Conservation (phyloP, 106 monocot genomes). For the Cymbidium sinense region DNA sequence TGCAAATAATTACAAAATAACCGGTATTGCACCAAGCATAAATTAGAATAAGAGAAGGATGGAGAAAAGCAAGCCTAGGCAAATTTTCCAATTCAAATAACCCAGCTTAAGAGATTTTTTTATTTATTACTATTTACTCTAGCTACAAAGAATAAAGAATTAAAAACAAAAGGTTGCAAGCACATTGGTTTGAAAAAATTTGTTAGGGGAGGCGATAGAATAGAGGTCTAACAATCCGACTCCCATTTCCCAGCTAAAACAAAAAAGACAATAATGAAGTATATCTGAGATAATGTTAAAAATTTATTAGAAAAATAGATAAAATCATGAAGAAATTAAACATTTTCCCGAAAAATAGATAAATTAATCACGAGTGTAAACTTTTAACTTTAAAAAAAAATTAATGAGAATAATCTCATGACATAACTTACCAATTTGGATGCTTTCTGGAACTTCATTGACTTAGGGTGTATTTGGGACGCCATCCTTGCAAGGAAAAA, state of each 20-base stretch:
- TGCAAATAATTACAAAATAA: neutral
- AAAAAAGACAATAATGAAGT: neutral
- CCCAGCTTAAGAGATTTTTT: neutral
- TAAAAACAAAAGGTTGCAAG: neutral
- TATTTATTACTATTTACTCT: neutral
- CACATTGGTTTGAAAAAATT: neutral
- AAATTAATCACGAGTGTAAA: neutral
- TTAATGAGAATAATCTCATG: neutral
- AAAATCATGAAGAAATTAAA: too few relatives aligned
- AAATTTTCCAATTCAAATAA: neutral
- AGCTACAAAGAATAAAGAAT: neutral
- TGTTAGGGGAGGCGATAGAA: neutral
- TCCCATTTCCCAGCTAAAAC: neutral
- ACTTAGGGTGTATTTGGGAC: neutral
- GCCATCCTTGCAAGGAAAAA: neutral
- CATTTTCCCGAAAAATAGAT: too few relatives aligned
- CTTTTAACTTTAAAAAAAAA: neutral
- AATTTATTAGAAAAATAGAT: neutral
- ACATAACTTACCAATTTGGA: conserved; percentile 1
- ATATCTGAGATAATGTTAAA: neutral
- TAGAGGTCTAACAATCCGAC: neutral
- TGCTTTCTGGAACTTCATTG: neutral
- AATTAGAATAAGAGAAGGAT: neutral
- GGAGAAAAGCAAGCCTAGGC: neutral
- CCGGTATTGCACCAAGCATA: neutral